Evolutionary conservation across 805 yeast species (phyloP), one percentile per base, ranked within the genome.

Genomic region (Tetrapisispora arboricola): DNA sequence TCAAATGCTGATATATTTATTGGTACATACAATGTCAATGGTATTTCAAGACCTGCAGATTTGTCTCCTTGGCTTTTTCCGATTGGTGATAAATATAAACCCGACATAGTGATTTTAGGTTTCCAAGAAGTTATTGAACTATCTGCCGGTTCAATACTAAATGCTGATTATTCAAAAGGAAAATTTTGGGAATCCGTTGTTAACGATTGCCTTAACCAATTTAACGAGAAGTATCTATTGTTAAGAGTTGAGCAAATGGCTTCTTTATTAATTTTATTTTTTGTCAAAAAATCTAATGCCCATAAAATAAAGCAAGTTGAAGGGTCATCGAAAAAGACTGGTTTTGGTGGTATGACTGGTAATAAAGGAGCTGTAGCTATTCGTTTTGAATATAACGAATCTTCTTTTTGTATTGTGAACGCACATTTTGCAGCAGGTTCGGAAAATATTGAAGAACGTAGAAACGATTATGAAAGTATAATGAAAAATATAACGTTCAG

Each of bases 311-410:
- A 84, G 12, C 80, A 82, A 53, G 96, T 92, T 5, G 88, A 87
- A 50, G 96, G 96, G n/a, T 74, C 88, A n/a, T 74, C 84, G 11
- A 90, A 88, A 53, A 90, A 90, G 61, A 90, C 97, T 0, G 98
- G 97, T 0, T 67, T 92, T 41, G 96, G 96, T 29, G 98, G 98
- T 34, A 90, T 92, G 66, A 77, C 97, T 0, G 98, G 96, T 15
- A 90, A 92, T 59, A 90, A 90, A 60, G 98, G 98, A 34, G 96
- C 94, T 4, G 94, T 88, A 45, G 96, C 95, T 0, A 85, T 92
- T 13, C 72, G 96, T 45, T 84, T 90, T 62, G 76, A 81, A 38
- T 85, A 73, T 60, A 92, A 92, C 1, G 73, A 78, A 25, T 81
- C 95, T 0, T 70, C 82, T 1, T 80, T 87, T 54, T 87, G 94